Conservation (phyloP, 164 flowering plant genomes). For the Kalanchoe fedtschenkoi region DNA sequence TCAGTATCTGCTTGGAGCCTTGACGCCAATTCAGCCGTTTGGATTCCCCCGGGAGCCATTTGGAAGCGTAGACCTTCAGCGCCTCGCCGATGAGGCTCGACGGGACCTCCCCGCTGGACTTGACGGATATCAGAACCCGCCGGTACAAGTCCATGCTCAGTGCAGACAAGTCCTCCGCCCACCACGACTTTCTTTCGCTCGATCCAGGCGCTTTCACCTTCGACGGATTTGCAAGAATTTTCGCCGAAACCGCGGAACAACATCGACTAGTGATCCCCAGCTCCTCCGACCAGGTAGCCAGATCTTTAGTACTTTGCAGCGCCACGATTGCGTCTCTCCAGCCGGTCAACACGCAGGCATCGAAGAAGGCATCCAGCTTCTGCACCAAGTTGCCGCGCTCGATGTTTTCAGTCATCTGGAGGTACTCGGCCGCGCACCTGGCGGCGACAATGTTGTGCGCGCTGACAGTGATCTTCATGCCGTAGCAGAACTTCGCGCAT, state of each 20-base stretch:
- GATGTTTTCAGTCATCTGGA: constrained; percentile 63
- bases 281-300: constrained; percentile 65
- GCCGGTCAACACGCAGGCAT: constrained; percentile 70
- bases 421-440: constrained; percentile 72
- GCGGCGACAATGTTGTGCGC: constrained; percentile 64
- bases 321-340: constrained; percentile 78
- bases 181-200: constrained; percentile 54
- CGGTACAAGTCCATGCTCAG: constrained; percentile 67
- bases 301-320: constrained; percentile 32
- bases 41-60: constrained; percentile 67
- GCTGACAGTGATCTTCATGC: constrained; percentile 59
- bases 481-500: constrained; percentile 89
- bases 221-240: constrained; percentile 49
- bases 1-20: constrained; percentile 40
- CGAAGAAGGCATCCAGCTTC: constrained; percentile 71
- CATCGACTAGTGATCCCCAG: constrained; percentile 62
- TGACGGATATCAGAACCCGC: constrained; percentile 75
- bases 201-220: constrained; percentile 47
- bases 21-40: constrained; percentile 12
- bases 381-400: constrained; percentile 55
- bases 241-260: constrained; percentile 58
- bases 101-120: constrained; percentile 55
- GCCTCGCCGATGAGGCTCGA: constrained; percentile 67
- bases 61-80: constrained; percentile 56
- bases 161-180: constrained; percentile 87